A percentile compares a stretch with the other conserved stretches of the same genome.
Evolutionary conservation across 1,284 basidiomycete species (phyloP).

Genomic region (Ceratobasidium sp.): DNA sequence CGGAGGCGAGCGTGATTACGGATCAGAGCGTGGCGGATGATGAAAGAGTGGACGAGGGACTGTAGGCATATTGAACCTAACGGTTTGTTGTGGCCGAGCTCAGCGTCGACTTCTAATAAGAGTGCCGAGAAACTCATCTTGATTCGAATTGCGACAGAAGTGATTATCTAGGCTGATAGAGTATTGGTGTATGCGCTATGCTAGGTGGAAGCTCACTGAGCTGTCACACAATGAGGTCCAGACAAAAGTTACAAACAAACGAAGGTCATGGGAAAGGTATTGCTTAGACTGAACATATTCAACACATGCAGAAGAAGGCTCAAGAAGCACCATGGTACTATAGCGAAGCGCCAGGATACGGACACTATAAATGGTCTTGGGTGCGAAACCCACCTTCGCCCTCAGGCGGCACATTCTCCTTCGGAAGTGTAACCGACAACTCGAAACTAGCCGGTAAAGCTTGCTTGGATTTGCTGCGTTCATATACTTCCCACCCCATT

Average conservation of each 20-base stretch:
- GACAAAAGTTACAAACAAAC: too few relatives aligned
- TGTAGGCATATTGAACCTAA: neutral
- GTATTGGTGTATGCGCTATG: neutral
- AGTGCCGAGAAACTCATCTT: neutral
- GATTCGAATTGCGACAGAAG: neutral
- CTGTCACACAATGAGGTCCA: too few relatives aligned
- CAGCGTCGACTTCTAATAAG: neutral
- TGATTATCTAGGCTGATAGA: neutral
- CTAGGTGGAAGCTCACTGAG: neutral
- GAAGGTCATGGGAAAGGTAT: too few relatives aligned
- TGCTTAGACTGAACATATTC: too few relatives aligned
- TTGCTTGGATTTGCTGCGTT: neutral
- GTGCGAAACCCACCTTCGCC: neutral
- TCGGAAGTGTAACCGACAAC: neutral
- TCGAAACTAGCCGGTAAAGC: neutral
- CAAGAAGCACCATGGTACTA: too few relatives aligned
- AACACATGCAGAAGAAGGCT: too few relatives aligned
- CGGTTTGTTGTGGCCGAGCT: neutral
- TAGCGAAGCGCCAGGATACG: too few relatives aligned
- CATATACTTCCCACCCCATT: constrained; percentile 20
- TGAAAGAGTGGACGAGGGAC: constrained; percentile 40
- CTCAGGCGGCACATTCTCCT: neutral
- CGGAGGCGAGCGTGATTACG: constrained; percentile 28
- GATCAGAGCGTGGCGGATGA: constrained; percentile 43
- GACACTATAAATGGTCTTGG: too few relatives aligned